Evolutionary conservation across 2,329 filamentous ascomycete genomes (phyloP).

Genomic region (Chaetomiaceae sp.): DNA sequence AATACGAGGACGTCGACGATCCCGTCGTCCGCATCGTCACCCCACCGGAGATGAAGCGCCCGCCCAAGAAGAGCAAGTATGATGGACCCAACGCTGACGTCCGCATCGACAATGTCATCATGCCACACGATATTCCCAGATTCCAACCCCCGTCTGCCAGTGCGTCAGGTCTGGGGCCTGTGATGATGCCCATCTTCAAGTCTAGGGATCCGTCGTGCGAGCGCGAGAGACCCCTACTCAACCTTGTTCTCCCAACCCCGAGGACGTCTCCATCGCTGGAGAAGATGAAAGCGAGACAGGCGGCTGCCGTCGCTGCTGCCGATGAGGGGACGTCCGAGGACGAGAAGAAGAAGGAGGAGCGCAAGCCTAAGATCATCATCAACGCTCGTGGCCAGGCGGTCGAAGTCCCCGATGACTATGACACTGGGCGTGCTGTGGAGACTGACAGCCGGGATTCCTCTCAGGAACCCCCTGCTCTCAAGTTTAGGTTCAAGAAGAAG

Average conservation of each 20-base stretch:
- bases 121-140: constrained; percentile 45
- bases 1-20: constrained; percentile 43
- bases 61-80: constrained; percentile 46
- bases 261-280: constrained; percentile 46
- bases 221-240: constrained; percentile 54
- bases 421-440: constrained; percentile 33
- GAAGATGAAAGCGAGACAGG: constrained; percentile 32
- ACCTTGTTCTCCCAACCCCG: constrained; percentile 59
- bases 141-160: constrained; percentile 32
- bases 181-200: constrained; percentile 36
- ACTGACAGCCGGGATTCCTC: constrained; percentile 51
- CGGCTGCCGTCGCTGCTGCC: constrained; percentile 18
- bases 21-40: constrained; percentile 48
- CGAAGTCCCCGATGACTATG: constrained; percentile 37
- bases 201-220: constrained; percentile 52
- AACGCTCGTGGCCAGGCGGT: constrained; percentile 41
- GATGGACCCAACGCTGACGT: constrained; percentile 61
- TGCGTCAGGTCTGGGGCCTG: constrained; percentile 22
- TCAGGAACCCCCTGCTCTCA: constrained; percentile 12
- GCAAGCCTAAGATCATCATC: constrained; percentile 33
- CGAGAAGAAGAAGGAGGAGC: constrained; percentile 19
- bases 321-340: constrained; percentile 24
- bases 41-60: constrained; percentile 48
- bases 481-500: constrained; percentile 16
- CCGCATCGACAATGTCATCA: constrained; percentile 54